Evolutionary conservation across 352 stramenopile genomes (phyloP), one percentile per base, ranked within the genome.

Genomic region (Pythium phragmitis): DNA sequence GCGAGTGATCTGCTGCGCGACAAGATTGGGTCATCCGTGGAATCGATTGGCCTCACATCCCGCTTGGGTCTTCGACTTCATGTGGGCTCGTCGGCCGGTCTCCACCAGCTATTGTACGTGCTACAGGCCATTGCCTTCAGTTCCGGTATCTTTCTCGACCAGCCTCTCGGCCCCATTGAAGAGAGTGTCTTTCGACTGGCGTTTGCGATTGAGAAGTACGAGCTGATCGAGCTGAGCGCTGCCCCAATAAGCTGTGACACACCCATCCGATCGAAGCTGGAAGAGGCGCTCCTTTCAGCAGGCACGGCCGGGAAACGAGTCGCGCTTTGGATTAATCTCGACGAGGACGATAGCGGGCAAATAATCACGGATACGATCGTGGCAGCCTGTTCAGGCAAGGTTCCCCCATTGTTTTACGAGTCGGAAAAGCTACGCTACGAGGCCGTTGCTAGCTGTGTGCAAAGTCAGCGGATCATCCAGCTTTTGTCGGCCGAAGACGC

Each of bases 371-470:
- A 62, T 2, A 13, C 37, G 19, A 9, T 23, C 67, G 45, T 26
- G 8, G 77, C 82, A 39, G 43, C 82, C n/a, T 75, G 68, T 21
- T 39, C 74, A 19, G 48, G 60, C 0, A 77, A 84, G 47, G 41
- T 80, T 0, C 70, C 68, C 0, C 79, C 80, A 1, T 14, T 83
- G 3, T 28, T 82, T 0, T 66, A 79, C 69, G 68, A 13, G 64
- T 70, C 8, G 28, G 65, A 66, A 50, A 58, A n/a, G 19, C 61
- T 89, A 6, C 70, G 77, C 1, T 65, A 80, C 41, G 65, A 73
- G 0, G 62, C 79, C 2, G 46, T 51, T 77, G 7, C 55, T 72
- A 0, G 72, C 61, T 86, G 67, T 30, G 75, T 79, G 53, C 70
- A 83, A 39, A 46, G 53, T 4, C 77, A 76, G 11, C 55, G 50